Evolutionary conservation across 2,329 filamentous ascomycete species (phyloP).

Genomic region (Colletotrichum caudatum): DNA sequence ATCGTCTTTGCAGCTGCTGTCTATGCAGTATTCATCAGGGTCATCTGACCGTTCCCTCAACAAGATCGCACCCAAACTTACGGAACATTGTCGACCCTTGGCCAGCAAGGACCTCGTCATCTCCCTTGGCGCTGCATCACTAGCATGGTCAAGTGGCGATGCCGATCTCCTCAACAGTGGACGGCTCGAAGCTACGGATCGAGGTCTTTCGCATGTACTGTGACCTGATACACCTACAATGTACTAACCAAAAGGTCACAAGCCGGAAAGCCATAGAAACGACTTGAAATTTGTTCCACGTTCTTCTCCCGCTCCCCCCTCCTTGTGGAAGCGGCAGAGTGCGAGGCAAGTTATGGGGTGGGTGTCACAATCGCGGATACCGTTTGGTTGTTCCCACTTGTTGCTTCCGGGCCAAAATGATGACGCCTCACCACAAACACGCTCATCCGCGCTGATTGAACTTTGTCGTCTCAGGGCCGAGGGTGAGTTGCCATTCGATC

Average conservation of each 20-base stretch:
- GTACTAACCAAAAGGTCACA: background rate
- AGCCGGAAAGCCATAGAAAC: background rate
- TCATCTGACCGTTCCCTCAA: constrained; percentile 16
- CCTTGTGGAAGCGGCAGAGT: constrained; percentile 1
- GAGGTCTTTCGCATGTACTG: constrained; percentile 8
- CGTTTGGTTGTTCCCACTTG: constrained; percentile 12
- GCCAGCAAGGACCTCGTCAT: constrained; percentile 21
- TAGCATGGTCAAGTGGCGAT: background rate
- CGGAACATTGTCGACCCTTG: constrained; percentile 1
- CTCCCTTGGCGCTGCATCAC: background rate
- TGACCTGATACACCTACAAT: constrained; percentile 37
- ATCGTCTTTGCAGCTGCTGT: constrained; percentile 1
- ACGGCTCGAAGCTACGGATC: background rate
- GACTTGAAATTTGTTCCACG: background rate
- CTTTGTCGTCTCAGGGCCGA: background rate
- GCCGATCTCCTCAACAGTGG: constrained; percentile 22
- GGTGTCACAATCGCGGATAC: constrained; percentile 10
- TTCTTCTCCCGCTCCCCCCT: constrained; percentile 14
- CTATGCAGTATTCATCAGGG: constrained; percentile 18
- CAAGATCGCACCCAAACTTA: background rate
- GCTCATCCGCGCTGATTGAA: background rate
- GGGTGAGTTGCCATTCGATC: constrained; percentile 1
- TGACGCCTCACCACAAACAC: constrained; percentile 6
- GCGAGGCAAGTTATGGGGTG: background rate
- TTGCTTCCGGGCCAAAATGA: background rate